A percentile compares a stretch with the other conserved stretches of the same genome.
Evolutionary conservation across 805 yeast genomes (phyloP).

Genomic region (Brettanomyces bruxellensis): DNA sequence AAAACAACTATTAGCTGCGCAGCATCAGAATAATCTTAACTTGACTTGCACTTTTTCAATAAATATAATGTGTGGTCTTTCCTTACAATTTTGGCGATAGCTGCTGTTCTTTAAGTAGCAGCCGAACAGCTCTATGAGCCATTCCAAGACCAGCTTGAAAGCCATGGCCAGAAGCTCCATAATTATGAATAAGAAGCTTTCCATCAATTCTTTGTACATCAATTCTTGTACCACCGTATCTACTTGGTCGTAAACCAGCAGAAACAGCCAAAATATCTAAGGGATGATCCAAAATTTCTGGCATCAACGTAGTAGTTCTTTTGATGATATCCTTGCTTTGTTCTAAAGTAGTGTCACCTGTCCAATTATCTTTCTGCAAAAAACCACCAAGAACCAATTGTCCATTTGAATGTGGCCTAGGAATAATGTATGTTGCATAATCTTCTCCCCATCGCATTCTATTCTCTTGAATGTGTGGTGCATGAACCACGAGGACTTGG

Average conservation of each 20-base stretch:
- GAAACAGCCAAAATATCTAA: conserved; percentile 53
- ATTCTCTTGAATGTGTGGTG: conserved; percentile 59
- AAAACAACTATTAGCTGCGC: not conserved
- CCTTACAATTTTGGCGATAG: not conserved
- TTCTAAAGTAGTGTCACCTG: conserved; percentile 44
- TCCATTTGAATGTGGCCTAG: conserved; percentile 58
- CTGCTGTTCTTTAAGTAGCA: conserved; percentile 6
- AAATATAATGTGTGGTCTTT: no score
- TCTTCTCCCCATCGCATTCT: conserved; percentile 51
- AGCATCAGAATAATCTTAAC: no score
- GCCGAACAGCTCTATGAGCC: conserved; percentile 38
- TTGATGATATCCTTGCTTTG: conserved; percentile 54
- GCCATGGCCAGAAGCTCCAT: conserved; percentile 63
- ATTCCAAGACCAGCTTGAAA: conserved; percentile 61
- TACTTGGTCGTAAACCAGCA: conserved; percentile 69
- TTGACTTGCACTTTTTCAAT: no score
- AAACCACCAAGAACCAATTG: conserved; percentile 72
- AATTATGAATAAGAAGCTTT: conserved; percentile 51
- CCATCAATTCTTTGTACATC: conserved; percentile 43
- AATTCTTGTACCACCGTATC: conserved; percentile 68
- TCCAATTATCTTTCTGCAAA: conserved; percentile 54
- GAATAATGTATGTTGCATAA: conserved; percentile 60
- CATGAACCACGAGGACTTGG: conserved; percentile 64
- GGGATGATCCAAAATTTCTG: conserved; percentile 35
- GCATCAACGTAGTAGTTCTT: conserved; percentile 45